phyloP scores from a whole-genome alignment of 345 rosid genomes.

The Excoecaria cochinchinensis region DNA sequence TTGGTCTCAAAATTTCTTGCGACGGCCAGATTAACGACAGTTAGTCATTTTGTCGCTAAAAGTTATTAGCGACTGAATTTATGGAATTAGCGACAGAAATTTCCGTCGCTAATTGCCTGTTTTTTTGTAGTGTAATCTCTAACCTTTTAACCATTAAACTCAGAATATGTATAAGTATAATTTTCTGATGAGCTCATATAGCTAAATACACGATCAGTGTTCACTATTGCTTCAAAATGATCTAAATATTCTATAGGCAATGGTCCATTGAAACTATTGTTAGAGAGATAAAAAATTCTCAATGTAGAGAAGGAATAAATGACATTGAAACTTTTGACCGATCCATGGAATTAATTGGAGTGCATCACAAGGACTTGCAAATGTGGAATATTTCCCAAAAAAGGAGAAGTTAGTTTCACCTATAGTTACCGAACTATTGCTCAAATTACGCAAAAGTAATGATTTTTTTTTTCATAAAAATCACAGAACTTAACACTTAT shows the following conservation, averaged over 20 bases:
- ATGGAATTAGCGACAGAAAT: too few species aligned
- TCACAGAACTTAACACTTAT: too few species aligned
- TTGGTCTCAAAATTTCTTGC: too few species aligned
- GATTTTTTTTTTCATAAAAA: too few species aligned
- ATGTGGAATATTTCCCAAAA: background rate
- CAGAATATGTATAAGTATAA: background rate
- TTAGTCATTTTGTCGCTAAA: too few species aligned
- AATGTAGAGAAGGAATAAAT: background rate
- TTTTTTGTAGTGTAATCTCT: too few species aligned
- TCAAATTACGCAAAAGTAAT: too few species aligned
- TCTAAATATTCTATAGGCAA: conserved; percentile 5
- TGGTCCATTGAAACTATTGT: background rate
- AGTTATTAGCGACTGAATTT: too few species aligned
- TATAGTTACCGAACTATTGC: too few species aligned
- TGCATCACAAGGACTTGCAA: conserved; percentile 9
- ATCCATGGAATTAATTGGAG: conserved; percentile 22
- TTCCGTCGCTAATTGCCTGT: too few species aligned
- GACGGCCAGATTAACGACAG: too few species aligned
- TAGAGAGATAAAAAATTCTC: conserved; percentile 15
- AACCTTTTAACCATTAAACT: background rate
- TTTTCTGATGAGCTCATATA: background rate
- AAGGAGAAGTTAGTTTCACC: too few species aligned
- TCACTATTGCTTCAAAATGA: background rate
- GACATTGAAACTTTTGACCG: background rate
- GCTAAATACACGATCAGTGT: background rate